These are phyloP conservation scores for Penicillium daleae DNA, from an alignment of 495 filamentous ascomycete genomes.

Conservation along the genomic window DNA sequence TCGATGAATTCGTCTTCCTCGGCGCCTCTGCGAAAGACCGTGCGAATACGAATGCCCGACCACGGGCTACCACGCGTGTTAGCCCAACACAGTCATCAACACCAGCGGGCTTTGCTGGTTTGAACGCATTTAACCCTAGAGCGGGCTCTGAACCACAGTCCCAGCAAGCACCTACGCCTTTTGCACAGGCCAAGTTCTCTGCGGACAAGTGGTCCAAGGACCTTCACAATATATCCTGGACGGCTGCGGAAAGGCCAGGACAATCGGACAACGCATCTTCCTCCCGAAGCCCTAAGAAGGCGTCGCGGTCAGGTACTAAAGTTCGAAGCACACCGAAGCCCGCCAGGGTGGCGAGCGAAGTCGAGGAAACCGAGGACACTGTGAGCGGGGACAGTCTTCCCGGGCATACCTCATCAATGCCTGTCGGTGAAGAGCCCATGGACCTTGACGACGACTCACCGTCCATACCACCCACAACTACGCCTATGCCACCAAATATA, in stretches of 20 bases:
- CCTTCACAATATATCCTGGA: slow-evolving; percentile 61
- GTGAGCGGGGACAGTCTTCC: slow-evolving; percentile 23
- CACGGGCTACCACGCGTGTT: slow-evolving; percentile 28
- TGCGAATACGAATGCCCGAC: slow-evolving; percentile 40
- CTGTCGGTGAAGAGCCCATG: slow-evolving; percentile 48
- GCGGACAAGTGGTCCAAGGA: slow-evolving; percentile 67
- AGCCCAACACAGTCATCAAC: slow-evolving; percentile 18
- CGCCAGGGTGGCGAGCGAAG: slow-evolving; percentile 46
- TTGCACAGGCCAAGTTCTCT: slow-evolving; percentile 58
- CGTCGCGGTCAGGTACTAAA: slow-evolving; percentile 31
- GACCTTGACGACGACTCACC: slow-evolving; percentile 52
- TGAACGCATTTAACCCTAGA: slow-evolving; percentile 19
- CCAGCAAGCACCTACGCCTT: slow-evolving; percentile 36
- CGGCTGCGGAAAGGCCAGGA: slow-evolving; percentile 33
- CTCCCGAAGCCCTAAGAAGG: slow-evolving; percentile 44
- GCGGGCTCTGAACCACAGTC: slow-evolving; percentile 6
- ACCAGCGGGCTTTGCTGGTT: slow-evolving; percentile 19
- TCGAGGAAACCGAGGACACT: slow-evolving; percentile 45
- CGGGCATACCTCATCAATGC: slow-evolving; percentile 15
- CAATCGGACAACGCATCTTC: slow-evolving; percentile 34
- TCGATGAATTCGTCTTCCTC: slow-evolving; percentile 56
- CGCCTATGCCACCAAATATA: slow-evolving; percentile 6
- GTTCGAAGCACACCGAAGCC: slow-evolving; percentile 36
- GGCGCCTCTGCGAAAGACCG: slow-evolving; percentile 38
- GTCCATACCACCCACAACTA: slow-evolving; percentile 9